Conservation (phyloP, 208 protist species). For the Trypanosoma congolense region DNA sequence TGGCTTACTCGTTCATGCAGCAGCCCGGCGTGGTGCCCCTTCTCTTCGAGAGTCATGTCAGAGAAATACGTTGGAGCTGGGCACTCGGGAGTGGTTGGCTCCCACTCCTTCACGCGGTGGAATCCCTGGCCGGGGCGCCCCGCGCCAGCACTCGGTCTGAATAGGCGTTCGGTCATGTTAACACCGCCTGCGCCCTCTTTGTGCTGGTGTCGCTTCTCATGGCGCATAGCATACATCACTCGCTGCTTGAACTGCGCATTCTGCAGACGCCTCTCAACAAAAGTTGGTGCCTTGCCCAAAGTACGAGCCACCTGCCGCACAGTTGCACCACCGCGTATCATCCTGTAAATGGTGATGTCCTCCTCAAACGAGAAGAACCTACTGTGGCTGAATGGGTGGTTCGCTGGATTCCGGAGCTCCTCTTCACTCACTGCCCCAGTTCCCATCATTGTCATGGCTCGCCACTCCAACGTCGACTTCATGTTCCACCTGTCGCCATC, state of each 20-base stretch:
- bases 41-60: constrained; percentile 75
- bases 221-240: constrained; percentile 71
- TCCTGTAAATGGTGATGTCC: constrained; percentile 72
- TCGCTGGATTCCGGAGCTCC: constrained; percentile 75
- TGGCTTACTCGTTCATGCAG: constrained; percentile 17
- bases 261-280: constrained; percentile 78
- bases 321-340: constrained; percentile 82
- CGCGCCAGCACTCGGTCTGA: constrained; percentile 2
- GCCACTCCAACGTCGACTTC: constrained; percentile 78
- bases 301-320: constrained; percentile 71
- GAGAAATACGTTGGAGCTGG: constrained; percentile 39
- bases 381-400: constrained; percentile 87
- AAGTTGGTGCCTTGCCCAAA: constrained; percentile 79
- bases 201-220: constrained; percentile 32
- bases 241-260: constrained; percentile 86
- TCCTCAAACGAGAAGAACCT: constrained; percentile 86
- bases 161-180: constrained; percentile 10
- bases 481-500: constrained; percentile 79
- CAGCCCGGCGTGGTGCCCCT: constrained; percentile 39
- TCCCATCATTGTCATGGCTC: constrained; percentile 36
- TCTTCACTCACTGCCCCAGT: constrained; percentile 35
- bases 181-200: constrained; percentile 4
- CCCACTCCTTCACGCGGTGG: constrained; percentile 60
- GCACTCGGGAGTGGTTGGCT: constrained; percentile 52
- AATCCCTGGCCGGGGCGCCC: background rate